These are phyloP conservation scores for Ophiostoma tasmaniense DNA, from an alignment of 2,329 filamentous ascomycete genomes.

Conservation along the genomic window DNA sequence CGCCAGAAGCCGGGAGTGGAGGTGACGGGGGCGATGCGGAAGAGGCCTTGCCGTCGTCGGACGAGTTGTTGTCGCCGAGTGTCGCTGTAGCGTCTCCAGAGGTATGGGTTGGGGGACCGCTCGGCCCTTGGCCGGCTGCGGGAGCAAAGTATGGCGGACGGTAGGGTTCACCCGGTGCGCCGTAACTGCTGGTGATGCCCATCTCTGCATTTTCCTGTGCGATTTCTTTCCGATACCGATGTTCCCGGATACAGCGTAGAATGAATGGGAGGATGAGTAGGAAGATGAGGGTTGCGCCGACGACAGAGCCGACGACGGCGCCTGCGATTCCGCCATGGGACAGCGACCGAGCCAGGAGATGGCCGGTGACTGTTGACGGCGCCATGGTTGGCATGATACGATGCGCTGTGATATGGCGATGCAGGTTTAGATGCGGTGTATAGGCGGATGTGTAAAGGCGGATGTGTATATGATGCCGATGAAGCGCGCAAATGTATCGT, in stretches of 20 bases:
- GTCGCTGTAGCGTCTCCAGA: slow-evolving; percentile 4
- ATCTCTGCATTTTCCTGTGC: slow-evolving; percentile 26
- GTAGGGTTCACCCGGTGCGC: slow-evolving; percentile 17
- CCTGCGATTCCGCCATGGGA: slow-evolving; percentile 29
- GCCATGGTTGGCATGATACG: slow-evolving; percentile 14
- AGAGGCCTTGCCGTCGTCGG: slow-evolving; percentile 14
- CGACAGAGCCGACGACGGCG: slow-evolving; percentile 28
- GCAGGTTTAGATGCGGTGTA: background rate
- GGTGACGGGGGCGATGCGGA: background rate
- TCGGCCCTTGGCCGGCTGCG: background rate
- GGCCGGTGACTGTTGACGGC: slow-evolving; percentile 5
- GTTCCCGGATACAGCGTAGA: slow-evolving; percentile 25
- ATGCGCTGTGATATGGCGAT: background rate
- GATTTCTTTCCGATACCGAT: slow-evolving; percentile 17
- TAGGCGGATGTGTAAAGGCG: background rate
- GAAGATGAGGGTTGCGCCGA: slow-evolving; percentile 26
- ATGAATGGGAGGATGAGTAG: slow-evolving; percentile 29
- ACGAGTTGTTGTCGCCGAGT: slow-evolving; percentile 15
- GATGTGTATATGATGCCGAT: background rate
- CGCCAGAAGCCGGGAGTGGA: background rate
- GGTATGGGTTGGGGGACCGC: background rate
- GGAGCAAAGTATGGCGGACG: slow-evolving; percentile 3
- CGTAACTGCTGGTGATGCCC: slow-evolving; percentile 21
- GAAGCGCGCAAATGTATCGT: background rate
- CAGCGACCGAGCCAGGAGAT: slow-evolving; percentile 20